phyloP scores from a whole-genome alignment of 169 alveolate species.

The Eimeria acervulina region DNA sequence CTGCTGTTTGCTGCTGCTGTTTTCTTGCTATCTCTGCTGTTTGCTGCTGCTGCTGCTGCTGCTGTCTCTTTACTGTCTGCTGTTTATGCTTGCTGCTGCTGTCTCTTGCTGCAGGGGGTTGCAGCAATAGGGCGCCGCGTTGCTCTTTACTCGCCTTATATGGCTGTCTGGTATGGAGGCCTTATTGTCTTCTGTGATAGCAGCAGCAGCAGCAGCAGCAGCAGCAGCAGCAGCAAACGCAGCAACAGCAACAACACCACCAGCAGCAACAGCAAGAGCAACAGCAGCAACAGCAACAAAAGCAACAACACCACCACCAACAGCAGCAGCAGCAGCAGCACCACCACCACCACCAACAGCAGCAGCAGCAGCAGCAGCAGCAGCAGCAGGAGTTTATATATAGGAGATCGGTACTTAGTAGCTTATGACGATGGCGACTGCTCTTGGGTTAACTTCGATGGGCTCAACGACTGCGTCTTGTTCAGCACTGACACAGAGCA shows the following conservation, averaged over 20 bases:
- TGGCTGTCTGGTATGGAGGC: slow-evolving; percentile 54
- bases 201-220: background rate
- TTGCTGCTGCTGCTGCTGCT: background rate
- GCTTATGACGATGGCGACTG: slow-evolving; percentile 66
- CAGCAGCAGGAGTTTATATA: no score
- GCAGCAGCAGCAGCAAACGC: no score
- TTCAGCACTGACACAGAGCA: background rate
- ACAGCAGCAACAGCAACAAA: no score
- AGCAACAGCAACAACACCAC: no score
- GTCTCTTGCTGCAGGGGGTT: background rate
- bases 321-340: no score
- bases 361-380: background rate
- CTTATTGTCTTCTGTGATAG: slow-evolving; percentile 21
- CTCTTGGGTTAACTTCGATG: slow-evolving; percentile 33
- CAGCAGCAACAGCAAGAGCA: no score
- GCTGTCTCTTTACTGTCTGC: background rate
- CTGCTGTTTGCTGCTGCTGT: background rate
- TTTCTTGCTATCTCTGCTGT: background rate
- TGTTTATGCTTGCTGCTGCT: no score
- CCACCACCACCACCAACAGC: no score
- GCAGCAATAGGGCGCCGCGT: slow-evolving; percentile 65
- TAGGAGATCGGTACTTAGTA: background rate
- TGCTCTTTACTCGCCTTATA: slow-evolving; percentile 43
- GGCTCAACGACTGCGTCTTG: background rate
- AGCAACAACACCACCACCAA: no score